These are phyloP conservation scores for Aspergillus pseudotamarii DNA, from an alignment of 2,329 filamentous ascomycete species.

Conservation along the genomic window DNA sequence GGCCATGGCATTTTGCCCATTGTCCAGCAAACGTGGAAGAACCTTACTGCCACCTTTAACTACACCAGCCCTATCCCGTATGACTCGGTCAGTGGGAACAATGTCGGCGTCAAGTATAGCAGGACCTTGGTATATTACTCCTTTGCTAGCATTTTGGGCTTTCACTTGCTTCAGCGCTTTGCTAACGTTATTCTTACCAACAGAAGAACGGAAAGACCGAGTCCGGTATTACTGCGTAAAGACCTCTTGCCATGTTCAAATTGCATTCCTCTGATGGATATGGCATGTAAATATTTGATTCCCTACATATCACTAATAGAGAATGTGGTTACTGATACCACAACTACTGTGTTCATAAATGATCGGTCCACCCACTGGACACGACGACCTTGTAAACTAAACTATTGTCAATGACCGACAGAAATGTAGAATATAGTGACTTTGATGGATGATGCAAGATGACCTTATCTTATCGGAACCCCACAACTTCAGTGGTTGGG, in stretches of 20 bases:
- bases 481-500: background rate
- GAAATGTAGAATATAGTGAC: too few relatives aligned
- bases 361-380: too few relatives aligned
- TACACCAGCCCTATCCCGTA: slow-evolving; percentile 37
- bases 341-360: too few relatives aligned
- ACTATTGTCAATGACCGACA: too few relatives aligned
- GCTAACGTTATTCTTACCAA: background rate
- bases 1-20: slow-evolving; percentile 36
- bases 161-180: background rate
- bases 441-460: too few relatives aligned
- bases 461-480: background rate
- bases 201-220: slow-evolving; percentile 14
- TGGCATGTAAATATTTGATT: too few relatives aligned
- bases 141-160: background rate
- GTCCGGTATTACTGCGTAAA: slow-evolving; percentile 6
- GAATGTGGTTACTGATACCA: too few relatives aligned
- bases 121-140: slow-evolving; percentile 18
- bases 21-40: slow-evolving; percentile 35
- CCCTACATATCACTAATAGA: background rate
- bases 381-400: too few relatives aligned
- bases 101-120: slow-evolving; percentile 22
- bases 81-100: slow-evolving; percentile 23
- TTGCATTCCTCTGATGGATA: background rate
- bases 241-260: background rate
- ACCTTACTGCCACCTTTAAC: slow-evolving; percentile 32